Conservation (phyloP, 176 grass and related monocot species). For the Areca catechu region DNA sequence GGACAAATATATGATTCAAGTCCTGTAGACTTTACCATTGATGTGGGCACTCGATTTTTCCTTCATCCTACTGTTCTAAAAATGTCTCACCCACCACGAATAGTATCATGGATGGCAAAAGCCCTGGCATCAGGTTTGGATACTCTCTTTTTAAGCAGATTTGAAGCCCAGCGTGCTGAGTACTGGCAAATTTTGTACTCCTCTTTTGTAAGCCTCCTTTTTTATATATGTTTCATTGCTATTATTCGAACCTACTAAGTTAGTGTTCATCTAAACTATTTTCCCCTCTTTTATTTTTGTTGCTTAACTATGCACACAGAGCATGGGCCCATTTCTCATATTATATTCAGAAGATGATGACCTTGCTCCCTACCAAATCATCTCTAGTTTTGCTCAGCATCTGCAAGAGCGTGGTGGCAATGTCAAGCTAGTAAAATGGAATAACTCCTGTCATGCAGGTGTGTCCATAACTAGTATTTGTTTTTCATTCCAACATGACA, state of each 20-base stretch:
- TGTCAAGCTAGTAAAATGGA: slow-evolving; percentile 83
- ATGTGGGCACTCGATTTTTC: slow-evolving; percentile 44
- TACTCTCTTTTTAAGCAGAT: slow-evolving; percentile 81
- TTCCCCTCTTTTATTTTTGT: not conserved
- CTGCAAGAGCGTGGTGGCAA: slow-evolving; percentile 62
- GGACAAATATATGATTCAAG: slow-evolving; percentile 91
- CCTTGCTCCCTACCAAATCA: slow-evolving; percentile 61
- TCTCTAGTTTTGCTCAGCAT: slow-evolving; percentile 62
- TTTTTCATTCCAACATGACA: not conserved
- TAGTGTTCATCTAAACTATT: slow-evolving; percentile 3
- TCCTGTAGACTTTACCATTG: slow-evolving; percentile 67
- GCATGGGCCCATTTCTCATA: slow-evolving; percentile 75
- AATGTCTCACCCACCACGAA: slow-evolving; percentile 33
- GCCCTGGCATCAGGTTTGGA: slow-evolving; percentile 67
- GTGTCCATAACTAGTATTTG: slow-evolving; percentile 1
- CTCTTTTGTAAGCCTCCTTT: slow-evolving; percentile 49
- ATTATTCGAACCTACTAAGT: not conserved
- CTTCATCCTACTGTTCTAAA: slow-evolving; percentile 30
- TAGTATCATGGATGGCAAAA: slow-evolving; percentile 71
- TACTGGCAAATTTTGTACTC: slow-evolving; percentile 92
- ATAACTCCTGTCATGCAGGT: slow-evolving; percentile 57
- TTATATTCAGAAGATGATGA: slow-evolving; percentile 88
- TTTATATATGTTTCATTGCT: not conserved
- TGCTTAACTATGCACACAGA: slow-evolving; percentile 31
- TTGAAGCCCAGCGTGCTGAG: slow-evolving; percentile 83